Conservation (phyloP, 2,329 filamentous ascomycete species). For the Fusarium marasasianum region DNA sequence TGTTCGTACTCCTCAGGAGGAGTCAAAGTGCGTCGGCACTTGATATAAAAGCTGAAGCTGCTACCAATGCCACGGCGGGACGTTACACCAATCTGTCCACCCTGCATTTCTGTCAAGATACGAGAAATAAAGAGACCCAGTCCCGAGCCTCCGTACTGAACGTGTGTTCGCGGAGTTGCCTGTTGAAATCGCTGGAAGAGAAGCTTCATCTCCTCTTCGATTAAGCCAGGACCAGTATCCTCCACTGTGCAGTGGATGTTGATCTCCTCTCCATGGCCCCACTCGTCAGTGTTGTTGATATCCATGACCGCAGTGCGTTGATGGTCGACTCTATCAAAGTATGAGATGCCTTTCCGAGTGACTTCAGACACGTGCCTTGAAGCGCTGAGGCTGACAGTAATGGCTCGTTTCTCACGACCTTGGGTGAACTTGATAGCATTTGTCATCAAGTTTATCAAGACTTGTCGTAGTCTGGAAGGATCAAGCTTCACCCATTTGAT, state of each 20-base stretch:
- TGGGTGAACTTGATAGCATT: slow-evolving; percentile 74
- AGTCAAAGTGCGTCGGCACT: slow-evolving; percentile 65
- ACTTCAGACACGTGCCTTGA: slow-evolving; percentile 61
- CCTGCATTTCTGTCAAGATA: slow-evolving; percentile 79
- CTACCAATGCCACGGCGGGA: slow-evolving; percentile 74
- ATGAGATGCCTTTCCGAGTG: slow-evolving; percentile 53
- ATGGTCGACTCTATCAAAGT: slow-evolving; percentile 58
- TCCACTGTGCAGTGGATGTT: slow-evolving; percentile 78
- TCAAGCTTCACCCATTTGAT: slow-evolving; percentile 80
- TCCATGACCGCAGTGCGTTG: slow-evolving; percentile 49
- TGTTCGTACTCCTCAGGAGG: slow-evolving; percentile 52
- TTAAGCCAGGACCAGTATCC: slow-evolving; percentile 75
- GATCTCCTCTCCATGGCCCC: slow-evolving; percentile 76
- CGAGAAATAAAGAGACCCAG: slow-evolving; percentile 80
- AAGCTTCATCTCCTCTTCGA: slow-evolving; percentile 70
- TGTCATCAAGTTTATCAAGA: slow-evolving; percentile 79
- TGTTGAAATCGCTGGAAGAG: slow-evolving; percentile 76
- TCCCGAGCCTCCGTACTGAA: slow-evolving; percentile 76
- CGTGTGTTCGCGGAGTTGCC: slow-evolving; percentile 73
- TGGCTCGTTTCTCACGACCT: slow-evolving; percentile 65
- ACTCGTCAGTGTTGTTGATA: slow-evolving; percentile 66
- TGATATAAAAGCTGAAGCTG: slow-evolving; percentile 81
- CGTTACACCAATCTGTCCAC: slow-evolving; percentile 78
- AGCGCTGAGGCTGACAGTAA: slow-evolving; percentile 72
- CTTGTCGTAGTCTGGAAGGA: slow-evolving; percentile 77